Base-by-base conservation (phyloP, 2,329 filamentous ascomycete species). In the Fusarium papillatum region DNA sequence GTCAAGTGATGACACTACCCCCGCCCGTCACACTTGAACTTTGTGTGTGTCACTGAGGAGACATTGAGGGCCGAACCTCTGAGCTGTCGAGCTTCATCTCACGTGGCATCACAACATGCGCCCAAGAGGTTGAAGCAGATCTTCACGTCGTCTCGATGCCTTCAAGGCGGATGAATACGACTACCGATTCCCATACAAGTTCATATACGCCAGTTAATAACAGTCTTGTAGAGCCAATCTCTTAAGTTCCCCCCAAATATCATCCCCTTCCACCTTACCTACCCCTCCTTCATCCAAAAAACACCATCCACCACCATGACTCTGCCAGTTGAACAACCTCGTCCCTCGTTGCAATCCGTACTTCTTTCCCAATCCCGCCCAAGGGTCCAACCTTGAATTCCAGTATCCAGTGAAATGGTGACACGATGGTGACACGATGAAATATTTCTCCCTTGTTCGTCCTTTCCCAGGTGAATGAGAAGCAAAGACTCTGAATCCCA, bases 341-440 rank as follows among this genome's bases (percentile, higher is more conserved):
- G 22, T 64, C 38, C 22, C 16, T 10, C 7, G n/a, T 19, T 39
- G 38, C 3, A 61, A 38, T 36, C 29, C 19, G 41, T 64, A 13
- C 41, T 19, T 19, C 57, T 55, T 31, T 34, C 17, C 24, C 17
- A 53, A 55, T 55, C 26, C 11, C 17, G 11, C 29, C 29, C 50
- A 34, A 34, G 11, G 7, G 29, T 55, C 19, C 29, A 55, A 14
- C 50, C 50, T 55, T 55, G 29, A 29, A 29, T 50, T 24, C 22
- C 31, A 66, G 43, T 9, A 39, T 24, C 72, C 43, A 65, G 61
- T 72, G 61, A 63, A 10, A 64, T 55, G 36, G 72, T 74, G 57
- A 62, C 73, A 75, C 73, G 41, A 64, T 8, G 69, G 72, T 66
- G 57, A 64, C 73, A 75, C 73, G 48, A 50, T 50, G 43, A 74